Base-by-base conservation (phyloP, 139 green algal species). In the Coelastrella sp. region DNA sequence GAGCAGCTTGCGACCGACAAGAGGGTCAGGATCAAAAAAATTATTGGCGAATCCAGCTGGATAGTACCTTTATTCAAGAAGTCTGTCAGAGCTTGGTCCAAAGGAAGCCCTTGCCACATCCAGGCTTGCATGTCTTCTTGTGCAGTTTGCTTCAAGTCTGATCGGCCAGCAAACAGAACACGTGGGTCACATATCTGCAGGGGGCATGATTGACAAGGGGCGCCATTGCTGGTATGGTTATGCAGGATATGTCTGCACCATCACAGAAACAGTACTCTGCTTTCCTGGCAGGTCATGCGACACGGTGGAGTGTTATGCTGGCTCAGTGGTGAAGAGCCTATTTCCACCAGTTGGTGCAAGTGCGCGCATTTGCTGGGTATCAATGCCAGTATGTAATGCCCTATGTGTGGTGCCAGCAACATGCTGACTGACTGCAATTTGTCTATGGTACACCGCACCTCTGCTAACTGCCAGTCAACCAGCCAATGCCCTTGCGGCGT, bases 111-210 rank as follows among this genome's bases (percentile, higher is more conserved):
- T 4, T 73, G 57, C 89, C 89, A 92, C 89, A 92, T 92, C 89
- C 89, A 92, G 40, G 53, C 51, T 17, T 68, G 41, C 3, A 90
- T 64, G 0, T 67, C 73, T 51, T 43, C 72, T 30, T 67, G 51
- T 30, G 86, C 69, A 53, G 35, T 23, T 0, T 66, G 7, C 17
- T 35, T 32, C 19, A 84, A 15, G 11, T 92, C 83, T 5, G 57
- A 43, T 1, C 83, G 86, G 4, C 79, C 86, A 11, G 75, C 72
- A 17, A 92, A 79, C 37, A 92, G 62, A 53, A 92, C 79, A 25
- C 89, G 83, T 3, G 89, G 89, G 23, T 92, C 89, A 34, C 85
- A 89, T 32, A 92, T 74, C 88, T 92, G 85, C 75, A 68, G 35
- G 30, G 35, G 37, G 34, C 13, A 11, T 23, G 48, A 23, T 57